Evolutionary conservation across 495 filamentous ascomycete genomes (phyloP).

Genomic region (Immersiella caudata): DNA sequence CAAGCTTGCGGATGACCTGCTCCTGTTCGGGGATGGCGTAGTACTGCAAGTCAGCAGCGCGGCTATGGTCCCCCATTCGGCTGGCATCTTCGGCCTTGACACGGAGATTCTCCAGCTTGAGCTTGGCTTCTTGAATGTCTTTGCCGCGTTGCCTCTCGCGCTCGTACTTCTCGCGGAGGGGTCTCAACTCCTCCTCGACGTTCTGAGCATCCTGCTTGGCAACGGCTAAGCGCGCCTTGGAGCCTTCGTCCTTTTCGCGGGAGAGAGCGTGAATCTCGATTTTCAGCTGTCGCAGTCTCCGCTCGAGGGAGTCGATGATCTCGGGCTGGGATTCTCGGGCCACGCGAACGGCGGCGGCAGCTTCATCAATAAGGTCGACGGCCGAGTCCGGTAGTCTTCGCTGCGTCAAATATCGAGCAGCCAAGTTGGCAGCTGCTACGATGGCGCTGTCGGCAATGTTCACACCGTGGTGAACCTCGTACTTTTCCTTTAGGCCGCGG

Average conservation of each 20-base stretch:
- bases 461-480: constrained; percentile 97
- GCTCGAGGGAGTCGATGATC: constrained; percentile 87
- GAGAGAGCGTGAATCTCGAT: constrained; percentile 96
- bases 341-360: constrained; percentile 90
- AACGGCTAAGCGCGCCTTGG: constrained; percentile 73
- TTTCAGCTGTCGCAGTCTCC: constrained; percentile 82
- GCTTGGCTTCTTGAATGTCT: constrained; percentile 93
- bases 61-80: constrained; percentile 75
- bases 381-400: constrained; percentile 93
- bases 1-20: constrained; percentile 73
- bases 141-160: constrained; percentile 83
- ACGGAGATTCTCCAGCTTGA: constrained; percentile 85
- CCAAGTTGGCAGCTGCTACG: constrained; percentile 84
- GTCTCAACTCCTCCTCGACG: constrained; percentile 85
- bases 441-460: constrained; percentile 92
- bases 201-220: constrained; percentile 92
- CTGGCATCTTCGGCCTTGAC: constrained; percentile 92
- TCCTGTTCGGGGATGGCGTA: constrained; percentile 95
- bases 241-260: constrained; percentile 92
- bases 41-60: constrained; percentile 91
- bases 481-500: constrained; percentile 93
- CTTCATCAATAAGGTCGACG: constrained; percentile 94
- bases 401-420: constrained; percentile 86
- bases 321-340: constrained; percentile 95
- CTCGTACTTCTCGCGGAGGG: constrained; percentile 93